phyloP scores from a whole-genome alignment of 2,329 filamentous ascomycete genomes.

The Monosporascus sp. region DNA sequence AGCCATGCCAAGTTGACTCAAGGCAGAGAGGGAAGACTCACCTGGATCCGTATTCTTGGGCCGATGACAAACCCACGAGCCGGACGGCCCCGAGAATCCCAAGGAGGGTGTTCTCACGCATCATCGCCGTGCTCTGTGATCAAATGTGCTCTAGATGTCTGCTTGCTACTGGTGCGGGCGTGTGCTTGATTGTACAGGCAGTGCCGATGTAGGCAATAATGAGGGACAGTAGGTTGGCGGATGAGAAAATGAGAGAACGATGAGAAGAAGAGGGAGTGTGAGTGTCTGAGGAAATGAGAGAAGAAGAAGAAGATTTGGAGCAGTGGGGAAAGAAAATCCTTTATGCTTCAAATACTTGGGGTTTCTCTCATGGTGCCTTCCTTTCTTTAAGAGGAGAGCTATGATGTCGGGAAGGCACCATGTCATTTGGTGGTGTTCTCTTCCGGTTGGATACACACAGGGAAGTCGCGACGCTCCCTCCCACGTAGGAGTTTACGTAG shows the following conservation, averaged over 20 bases:
- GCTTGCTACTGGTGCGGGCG: constrained; percentile 1
- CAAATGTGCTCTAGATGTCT: constrained; percentile 5
- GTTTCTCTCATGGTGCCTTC: constrained; percentile 1
- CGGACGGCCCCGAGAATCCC: constrained; percentile 18
- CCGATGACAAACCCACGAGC: constrained; percentile 18
- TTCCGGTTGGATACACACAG: background rate
- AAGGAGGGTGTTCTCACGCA: constrained; percentile 21
- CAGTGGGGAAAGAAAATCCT: constrained; percentile 5
- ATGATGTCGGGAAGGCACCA: background rate
- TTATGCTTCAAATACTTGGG: constrained; percentile 12
- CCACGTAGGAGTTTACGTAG: background rate
- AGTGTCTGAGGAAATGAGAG: constrained; percentile 1
- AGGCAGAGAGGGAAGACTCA: constrained; percentile 9
- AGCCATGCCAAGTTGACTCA: background rate
- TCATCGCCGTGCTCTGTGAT: constrained; percentile 8
- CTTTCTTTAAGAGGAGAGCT: background rate
- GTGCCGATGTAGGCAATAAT: constrained; percentile 9
- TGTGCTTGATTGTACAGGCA: background rate
- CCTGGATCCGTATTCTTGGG: constrained; percentile 20
- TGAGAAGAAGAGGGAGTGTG: background rate
- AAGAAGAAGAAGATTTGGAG: constrained; percentile 6
- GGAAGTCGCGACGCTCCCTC: background rate
- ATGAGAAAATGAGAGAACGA: constrained; percentile 3
- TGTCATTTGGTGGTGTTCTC: background rate
- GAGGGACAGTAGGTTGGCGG: constrained; percentile 12